phyloP scores from a whole-genome alignment of 2,329 filamentous ascomycete genomes.

The Penicillium sp. region DNA sequence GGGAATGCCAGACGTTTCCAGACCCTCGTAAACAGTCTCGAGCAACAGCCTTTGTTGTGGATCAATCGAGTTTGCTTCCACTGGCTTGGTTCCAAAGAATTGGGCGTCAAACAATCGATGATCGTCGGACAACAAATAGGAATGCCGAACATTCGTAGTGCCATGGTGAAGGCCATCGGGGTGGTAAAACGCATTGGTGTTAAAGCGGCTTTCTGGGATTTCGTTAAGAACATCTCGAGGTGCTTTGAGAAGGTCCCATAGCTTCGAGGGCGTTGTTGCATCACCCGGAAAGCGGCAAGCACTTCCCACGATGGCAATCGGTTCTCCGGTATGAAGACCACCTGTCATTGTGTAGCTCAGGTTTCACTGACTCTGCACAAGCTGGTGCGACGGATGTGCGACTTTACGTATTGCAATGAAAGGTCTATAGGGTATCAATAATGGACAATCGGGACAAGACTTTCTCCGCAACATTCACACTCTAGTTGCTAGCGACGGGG shows the following conservation, averaged over 20 bases:
- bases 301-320: conserved; percentile 31
- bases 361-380: conserved; percentile 6
- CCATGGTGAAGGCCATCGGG: conserved; percentile 25
- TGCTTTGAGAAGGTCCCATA: conserved; percentile 29
- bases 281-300: conserved; percentile 29
- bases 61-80: conserved; percentile 34
- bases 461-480: conserved; percentile 6
- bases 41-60: conserved; percentile 30
- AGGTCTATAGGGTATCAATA: conserved; percentile 3
- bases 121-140: conserved; percentile 28
- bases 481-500: conserved; percentile 1
- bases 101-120: conserved; percentile 27
- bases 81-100: conserved; percentile 29
- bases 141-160: conserved; percentile 27
- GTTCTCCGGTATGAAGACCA: conserved; percentile 15
- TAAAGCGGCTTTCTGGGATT: conserved; percentile 26
- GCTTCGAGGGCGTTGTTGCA: conserved; percentile 23
- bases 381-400: conserved; percentile 7
- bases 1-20: conserved; percentile 26
- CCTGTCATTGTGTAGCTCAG: conserved; percentile 16
- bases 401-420: conserved; percentile 5
- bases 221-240: conserved; percentile 25
- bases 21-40: conserved; percentile 28
- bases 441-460: neutral
- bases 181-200: conserved; percentile 25